Evolutionary conservation across 2,329 filamentous ascomycete species (phyloP).

Genomic region (Aureobasidium sp.): DNA sequence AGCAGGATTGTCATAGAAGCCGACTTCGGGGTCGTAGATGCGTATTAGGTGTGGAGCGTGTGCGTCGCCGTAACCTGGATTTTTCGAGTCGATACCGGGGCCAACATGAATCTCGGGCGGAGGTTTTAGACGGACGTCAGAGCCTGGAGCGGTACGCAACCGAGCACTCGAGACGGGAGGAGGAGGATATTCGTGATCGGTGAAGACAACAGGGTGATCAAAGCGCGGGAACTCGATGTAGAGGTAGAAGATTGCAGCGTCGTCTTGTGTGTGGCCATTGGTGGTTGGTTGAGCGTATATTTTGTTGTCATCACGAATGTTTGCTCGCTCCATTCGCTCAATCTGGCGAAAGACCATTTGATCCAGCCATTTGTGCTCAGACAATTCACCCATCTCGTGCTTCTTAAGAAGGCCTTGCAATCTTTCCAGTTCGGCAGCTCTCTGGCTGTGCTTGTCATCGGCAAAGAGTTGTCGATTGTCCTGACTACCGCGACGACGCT

Average conservation of each 20-base stretch:
- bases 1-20: constrained; percentile 81
- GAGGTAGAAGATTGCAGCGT: constrained; percentile 64
- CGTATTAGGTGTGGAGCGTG: constrained; percentile 59
- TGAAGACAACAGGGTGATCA: constrained; percentile 91
- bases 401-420: constrained; percentile 90
- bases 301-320: constrained; percentile 28
- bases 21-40: constrained; percentile 90
- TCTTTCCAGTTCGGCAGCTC: constrained; percentile 68
- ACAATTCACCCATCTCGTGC: constrained; percentile 95
- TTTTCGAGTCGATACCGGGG: constrained; percentile 64
- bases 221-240: constrained; percentile 90
- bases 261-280: constrained; percentile 33
- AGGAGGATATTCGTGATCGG: constrained; percentile 83
- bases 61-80: constrained; percentile 36
- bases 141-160: constrained; percentile 45
- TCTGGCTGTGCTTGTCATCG: constrained; percentile 24
- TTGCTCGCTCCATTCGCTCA: constrained; percentile 52
- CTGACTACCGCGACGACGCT: constrained; percentile 38
- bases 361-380: constrained; percentile 89
- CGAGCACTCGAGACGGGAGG: constrained; percentile 69
- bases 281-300: constrained; percentile 11
- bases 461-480: constrained; percentile 53
- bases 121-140: constrained; percentile 64
- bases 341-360: constrained; percentile 86
- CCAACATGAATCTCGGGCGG: constrained; percentile 84